These are phyloP conservation scores for Cladosporium sp. DNA, from an alignment of 2,329 filamentous ascomycete genomes.

Conservation along the genomic window DNA sequence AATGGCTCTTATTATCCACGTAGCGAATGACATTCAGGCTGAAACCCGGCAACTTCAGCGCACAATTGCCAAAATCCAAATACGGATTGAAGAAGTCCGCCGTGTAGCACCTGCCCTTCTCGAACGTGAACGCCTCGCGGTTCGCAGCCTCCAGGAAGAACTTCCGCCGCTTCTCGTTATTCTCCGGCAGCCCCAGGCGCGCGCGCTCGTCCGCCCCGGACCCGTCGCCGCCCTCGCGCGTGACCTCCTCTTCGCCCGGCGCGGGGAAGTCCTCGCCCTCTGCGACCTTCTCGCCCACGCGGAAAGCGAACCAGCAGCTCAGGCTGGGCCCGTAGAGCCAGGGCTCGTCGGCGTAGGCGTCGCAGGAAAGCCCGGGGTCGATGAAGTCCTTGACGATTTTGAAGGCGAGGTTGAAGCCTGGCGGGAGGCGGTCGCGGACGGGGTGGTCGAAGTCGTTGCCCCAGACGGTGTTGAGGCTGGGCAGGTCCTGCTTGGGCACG, in stretches of 20 bases:
- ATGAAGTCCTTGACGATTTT: constrained; percentile 83
- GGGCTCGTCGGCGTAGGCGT: constrained; percentile 79
- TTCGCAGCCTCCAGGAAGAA: constrained; percentile 34
- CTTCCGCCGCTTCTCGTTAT: constrained; percentile 40
- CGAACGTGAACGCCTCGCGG: constrained; percentile 35
- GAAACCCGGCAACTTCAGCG: constrained; percentile 41
- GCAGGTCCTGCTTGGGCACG: constrained; percentile 59
- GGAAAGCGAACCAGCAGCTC: constrained; percentile 28
- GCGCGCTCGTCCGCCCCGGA: constrained; percentile 28
- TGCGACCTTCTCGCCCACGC: constrained; percentile 23
- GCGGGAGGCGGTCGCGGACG: constrained; percentile 75
- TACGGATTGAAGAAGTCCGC: constrained; percentile 46
- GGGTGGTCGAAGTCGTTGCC: constrained; percentile 93
- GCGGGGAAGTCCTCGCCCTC: constrained; percentile 21
- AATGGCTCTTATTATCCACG: constrained; percentile 43
- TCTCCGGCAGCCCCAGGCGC: constrained; percentile 30
- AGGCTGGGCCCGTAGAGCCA: constrained; percentile 71
- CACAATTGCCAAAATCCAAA: constrained; percentile 42
- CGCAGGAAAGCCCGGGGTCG: constrained; percentile 82
- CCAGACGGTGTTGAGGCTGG: constrained; percentile 69
- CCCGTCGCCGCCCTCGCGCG: constrained; percentile 37
- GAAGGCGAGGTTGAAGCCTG: constrained; percentile 78
- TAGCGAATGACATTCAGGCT: constrained; percentile 40
- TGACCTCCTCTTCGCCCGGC: constrained; percentile 23
- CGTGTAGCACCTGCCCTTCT: constrained; percentile 39